These are phyloP conservation scores for Phlegmacium glaucopus DNA, from an alignment of 768 basidiomycete species.

Conservation along the genomic window DNA sequence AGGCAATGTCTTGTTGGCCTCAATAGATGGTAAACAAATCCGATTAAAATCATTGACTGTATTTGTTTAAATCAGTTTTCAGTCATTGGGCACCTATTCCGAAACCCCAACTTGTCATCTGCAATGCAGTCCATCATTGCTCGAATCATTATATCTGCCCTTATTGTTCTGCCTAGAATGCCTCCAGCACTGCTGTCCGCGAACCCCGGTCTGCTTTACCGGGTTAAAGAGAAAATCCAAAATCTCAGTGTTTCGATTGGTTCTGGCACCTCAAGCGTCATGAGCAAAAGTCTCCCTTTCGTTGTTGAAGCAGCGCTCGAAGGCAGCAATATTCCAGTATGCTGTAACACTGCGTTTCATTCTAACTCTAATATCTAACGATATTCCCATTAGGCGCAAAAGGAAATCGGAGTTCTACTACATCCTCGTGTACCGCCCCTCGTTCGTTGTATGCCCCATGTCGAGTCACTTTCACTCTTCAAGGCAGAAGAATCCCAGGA, in stretches of 20 bases:
- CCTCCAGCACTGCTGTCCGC: slow-evolving; percentile 52
- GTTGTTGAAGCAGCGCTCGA: slow-evolving; percentile 39
- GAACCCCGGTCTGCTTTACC: slow-evolving; percentile 45
- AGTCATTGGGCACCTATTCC: slow-evolving; percentile 52
- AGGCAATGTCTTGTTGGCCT: slow-evolving; percentile 45
- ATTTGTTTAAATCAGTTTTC: neutral
- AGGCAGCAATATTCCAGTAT: slow-evolving; percentile 26
- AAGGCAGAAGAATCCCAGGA: slow-evolving; percentile 62
- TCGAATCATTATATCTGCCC: slow-evolving; percentile 55
- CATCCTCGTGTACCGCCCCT: slow-evolving; percentile 82
- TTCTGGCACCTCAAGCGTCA: slow-evolving; percentile 50
- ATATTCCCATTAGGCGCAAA: slow-evolving; percentile 21
- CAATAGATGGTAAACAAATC: slow-evolving; percentile 55
- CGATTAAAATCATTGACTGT: neutral
- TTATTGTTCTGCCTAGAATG: slow-evolving; percentile 54
- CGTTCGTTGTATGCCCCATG: slow-evolving; percentile 59
- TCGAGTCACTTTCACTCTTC: slow-evolving; percentile 61
- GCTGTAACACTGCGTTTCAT: slow-evolving; percentile 4
- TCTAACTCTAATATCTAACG: neutral
- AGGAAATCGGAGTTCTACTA: slow-evolving; percentile 56
- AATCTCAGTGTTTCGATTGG: slow-evolving; percentile 44
- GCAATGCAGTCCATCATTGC: slow-evolving; percentile 56
- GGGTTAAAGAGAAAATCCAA: slow-evolving; percentile 44
- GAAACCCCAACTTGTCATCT: slow-evolving; percentile 46
- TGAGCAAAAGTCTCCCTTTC: slow-evolving; percentile 61